These are phyloP conservation scores for Crepidotus variabilis DNA, from an alignment of 768 basidiomycete species.

Conservation along the genomic window DNA sequence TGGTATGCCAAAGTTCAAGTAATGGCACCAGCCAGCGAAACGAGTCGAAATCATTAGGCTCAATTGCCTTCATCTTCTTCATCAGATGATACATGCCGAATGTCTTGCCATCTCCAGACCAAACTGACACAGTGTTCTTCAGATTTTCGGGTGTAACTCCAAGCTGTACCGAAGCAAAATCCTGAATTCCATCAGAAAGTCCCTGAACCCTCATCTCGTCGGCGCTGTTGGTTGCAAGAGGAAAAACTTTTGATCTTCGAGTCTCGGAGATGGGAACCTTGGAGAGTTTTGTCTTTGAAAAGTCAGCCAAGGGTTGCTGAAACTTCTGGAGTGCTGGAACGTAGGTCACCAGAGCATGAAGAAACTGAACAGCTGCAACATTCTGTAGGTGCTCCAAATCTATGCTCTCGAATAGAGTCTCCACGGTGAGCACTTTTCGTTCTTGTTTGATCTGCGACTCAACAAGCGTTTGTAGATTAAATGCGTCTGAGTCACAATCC, in stretches of 20 bases:
- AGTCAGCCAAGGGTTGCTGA: constrained; percentile 4
- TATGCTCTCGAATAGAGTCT: constrained; percentile 14
- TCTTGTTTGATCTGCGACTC: constrained; percentile 11
- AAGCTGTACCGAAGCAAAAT: constrained; percentile 14
- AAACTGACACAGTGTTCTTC: constrained; percentile 8
- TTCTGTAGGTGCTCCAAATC: constrained; percentile 13
- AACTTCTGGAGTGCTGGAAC: constrained; percentile 12
- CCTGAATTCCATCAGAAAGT: constrained; percentile 15
- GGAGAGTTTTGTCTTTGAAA: not conserved
- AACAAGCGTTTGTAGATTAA: constrained; percentile 14
- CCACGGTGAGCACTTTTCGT: constrained; percentile 5
- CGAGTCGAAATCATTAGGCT: constrained; percentile 15
- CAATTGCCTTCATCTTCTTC: constrained; percentile 4
- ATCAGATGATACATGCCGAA: constrained; percentile 13
- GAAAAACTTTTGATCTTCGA: constrained; percentile 9
- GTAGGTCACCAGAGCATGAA: constrained; percentile 9
- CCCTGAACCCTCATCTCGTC: constrained; percentile 16
- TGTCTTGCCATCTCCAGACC: constrained; percentile 19
- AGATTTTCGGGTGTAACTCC: constrained; percentile 12
- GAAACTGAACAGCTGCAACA: constrained; percentile 10
- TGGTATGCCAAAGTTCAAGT: constrained; percentile 28
- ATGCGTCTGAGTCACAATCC: constrained; percentile 14
- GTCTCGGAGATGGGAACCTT: constrained; percentile 11
- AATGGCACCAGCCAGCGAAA: constrained; percentile 19
- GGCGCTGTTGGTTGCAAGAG: constrained; percentile 15